Conservation (phyloP, 2,329 filamentous ascomycete genomes). For the Boeremia lycopersici region DNA sequence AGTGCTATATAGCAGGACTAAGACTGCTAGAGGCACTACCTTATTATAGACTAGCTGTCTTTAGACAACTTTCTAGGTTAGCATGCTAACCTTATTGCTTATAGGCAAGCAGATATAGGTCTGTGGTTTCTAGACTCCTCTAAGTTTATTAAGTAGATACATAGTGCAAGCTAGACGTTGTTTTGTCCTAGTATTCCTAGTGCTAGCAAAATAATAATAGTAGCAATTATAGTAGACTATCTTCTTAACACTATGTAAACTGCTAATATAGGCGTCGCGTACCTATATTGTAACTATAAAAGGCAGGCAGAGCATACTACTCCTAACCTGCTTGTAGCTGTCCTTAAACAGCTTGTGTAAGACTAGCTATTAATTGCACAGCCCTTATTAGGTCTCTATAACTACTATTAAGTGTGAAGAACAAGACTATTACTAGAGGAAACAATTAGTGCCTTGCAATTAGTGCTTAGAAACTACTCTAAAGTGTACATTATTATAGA, state of each 20-base stretch:
- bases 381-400: no score
- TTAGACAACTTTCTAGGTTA: slow-evolving; percentile 12
- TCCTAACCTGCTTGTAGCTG: slow-evolving; percentile 8
- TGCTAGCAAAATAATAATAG: slow-evolving; percentile 57
- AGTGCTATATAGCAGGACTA: neutral
- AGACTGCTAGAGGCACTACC: slow-evolving; percentile 1
- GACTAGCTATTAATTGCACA: neutral
- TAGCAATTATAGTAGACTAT: slow-evolving; percentile 52
- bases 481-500: slow-evolving; percentile 34
- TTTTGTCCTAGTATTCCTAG: slow-evolving; percentile 58
- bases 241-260: slow-evolving; percentile 35
- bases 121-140: slow-evolving; percentile 54
- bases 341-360: slow-evolving; percentile 21
- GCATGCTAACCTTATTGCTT: slow-evolving; percentile 49
- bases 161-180: slow-evolving; percentile 35
- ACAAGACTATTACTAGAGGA: no score
- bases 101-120: slow-evolving; percentile 51
- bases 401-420: no score
- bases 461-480: slow-evolving; percentile 8
- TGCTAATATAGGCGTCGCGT: slow-evolving; percentile 49
- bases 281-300: slow-evolving; percentile 57
- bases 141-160: slow-evolving; percentile 18
- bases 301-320: slow-evolving; percentile 47
- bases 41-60: slow-evolving; percentile 15
- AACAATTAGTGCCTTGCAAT: slow-evolving; percentile 3